Conservation (phyloP, 2,329 filamentous ascomycete species). For the Fusarium sp. region DNA sequence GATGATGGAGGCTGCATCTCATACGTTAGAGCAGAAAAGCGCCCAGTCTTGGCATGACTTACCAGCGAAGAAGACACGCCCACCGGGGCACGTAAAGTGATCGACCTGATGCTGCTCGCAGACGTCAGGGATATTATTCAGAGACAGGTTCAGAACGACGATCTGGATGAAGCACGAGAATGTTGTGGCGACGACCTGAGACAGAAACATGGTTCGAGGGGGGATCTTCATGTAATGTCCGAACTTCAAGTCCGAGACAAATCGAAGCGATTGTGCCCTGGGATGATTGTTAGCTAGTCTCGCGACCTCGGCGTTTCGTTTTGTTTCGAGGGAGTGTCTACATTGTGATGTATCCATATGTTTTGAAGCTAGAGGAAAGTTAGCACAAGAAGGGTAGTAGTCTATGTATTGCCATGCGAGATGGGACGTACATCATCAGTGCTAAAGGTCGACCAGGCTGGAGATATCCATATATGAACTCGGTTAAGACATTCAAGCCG, state of each 20-base stretch:
- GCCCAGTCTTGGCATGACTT: slow-evolving; percentile 30
- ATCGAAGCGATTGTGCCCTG: slow-evolving; percentile 72
- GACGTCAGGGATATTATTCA: slow-evolving; percentile 72
- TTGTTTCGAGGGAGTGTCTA: slow-evolving; percentile 22
- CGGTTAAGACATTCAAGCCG: slow-evolving; percentile 79
- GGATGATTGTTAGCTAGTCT: slow-evolving; percentile 11
- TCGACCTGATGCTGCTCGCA: slow-evolving; percentile 70
- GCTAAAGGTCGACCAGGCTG: slow-evolving; percentile 78
- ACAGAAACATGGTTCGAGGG: slow-evolving; percentile 74
- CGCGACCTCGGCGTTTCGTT: background rate
- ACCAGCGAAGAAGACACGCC: slow-evolving; percentile 74
- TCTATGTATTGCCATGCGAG: background rate
- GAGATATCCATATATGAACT: slow-evolving; percentile 82
- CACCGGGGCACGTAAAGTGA: slow-evolving; percentile 74
- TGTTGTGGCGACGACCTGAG: slow-evolving; percentile 74
- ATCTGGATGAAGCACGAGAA: slow-evolving; percentile 77
- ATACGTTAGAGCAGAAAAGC: slow-evolving; percentile 15
- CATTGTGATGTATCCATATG: slow-evolving; percentile 74
- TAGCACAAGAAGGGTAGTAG: background rate
- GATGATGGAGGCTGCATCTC: slow-evolving; percentile 68
- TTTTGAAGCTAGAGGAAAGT: slow-evolving; percentile 65
- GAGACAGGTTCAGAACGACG: slow-evolving; percentile 71
- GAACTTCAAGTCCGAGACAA: slow-evolving; percentile 76
- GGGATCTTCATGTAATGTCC: slow-evolving; percentile 82
- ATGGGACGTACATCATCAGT: slow-evolving; percentile 73